Percentiles rank a stretch among this genome's conserved stretches.
These are phyloP conservation scores for Eleusine indica DNA, from an alignment of 176 grass and related monocot species.

Conservation along the genomic window DNA sequence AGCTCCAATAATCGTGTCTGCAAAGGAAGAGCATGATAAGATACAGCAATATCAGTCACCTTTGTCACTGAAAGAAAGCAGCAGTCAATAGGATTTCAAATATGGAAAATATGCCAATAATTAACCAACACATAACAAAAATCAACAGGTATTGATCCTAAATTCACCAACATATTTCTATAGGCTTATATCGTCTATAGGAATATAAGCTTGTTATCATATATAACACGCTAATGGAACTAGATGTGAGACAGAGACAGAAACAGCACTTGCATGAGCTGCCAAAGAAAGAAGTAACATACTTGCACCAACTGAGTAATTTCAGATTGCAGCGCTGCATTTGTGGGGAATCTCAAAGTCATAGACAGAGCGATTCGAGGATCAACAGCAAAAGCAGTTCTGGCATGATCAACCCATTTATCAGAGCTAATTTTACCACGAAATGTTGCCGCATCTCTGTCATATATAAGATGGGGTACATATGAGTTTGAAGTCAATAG, in stretches of 20 bases:
- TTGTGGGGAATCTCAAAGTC: constrained; percentile 83
- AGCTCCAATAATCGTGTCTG: constrained; percentile 85
- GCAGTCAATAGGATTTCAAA: constrained; percentile 22
- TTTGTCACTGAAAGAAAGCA: constrained; percentile 29
- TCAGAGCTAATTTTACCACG: constrained; percentile 83
- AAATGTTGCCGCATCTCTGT: constrained; percentile 72
- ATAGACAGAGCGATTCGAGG: constrained; percentile 75
- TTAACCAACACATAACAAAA: constrained; percentile 21
- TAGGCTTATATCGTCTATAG: neutral
- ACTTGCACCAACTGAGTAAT: constrained; percentile 95
- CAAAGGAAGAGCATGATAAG: constrained; percentile 26
- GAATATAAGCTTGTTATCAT: neutral
- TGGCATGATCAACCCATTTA: constrained; percentile 93
- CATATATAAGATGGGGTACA: constrained; percentile 38
- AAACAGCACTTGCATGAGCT: constrained; percentile 31
- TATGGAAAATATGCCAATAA: constrained; percentile 17
- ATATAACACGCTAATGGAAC: constrained; percentile 9
- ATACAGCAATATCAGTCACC: constrained; percentile 23
- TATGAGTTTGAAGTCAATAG: constrained; percentile 26
- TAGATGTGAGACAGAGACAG: constrained; percentile 19
- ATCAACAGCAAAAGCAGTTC: constrained; percentile 97
- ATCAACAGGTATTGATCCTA: constrained; percentile 13
- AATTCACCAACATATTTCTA: neutral
- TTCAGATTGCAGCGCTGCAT: constrained; percentile 70
- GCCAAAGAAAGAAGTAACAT: constrained; percentile 36